phyloP scores from a whole-genome alignment of 805 yeast genomes.

The Yarrowia sp. region DNA sequence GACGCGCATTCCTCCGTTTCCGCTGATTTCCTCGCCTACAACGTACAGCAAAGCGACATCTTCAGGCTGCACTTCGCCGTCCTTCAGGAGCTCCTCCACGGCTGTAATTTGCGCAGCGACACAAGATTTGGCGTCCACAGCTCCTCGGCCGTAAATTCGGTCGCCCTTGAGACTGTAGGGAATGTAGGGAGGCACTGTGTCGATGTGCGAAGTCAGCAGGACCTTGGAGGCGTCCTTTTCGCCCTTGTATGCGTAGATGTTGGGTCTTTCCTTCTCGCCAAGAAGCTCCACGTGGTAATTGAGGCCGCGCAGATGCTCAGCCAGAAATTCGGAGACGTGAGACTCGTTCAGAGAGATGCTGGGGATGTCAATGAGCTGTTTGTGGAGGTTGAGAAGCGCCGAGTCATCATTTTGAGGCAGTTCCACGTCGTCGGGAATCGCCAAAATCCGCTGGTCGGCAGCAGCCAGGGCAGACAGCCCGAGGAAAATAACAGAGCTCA shows the following conservation, averaged over 20 bases:
- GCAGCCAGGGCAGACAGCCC: not conserved
- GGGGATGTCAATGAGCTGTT: slow-evolving; percentile 39
- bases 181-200: slow-evolving; percentile 68
- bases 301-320: slow-evolving; percentile 41
- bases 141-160: slow-evolving; percentile 61
- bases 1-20: slow-evolving; percentile 47
- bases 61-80: slow-evolving; percentile 50
- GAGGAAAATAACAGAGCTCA: not conserved
- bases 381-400: slow-evolving; percentile 36
- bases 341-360: slow-evolving; percentile 39
- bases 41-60: slow-evolving; percentile 61
- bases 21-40: slow-evolving; percentile 70
- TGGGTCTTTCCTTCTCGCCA: slow-evolving; percentile 42
- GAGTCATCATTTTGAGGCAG: not conserved
- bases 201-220: slow-evolving; percentile 62
- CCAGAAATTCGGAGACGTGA: slow-evolving; percentile 44
- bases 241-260: slow-evolving; percentile 59
- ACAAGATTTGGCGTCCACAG: slow-evolving; percentile 70
- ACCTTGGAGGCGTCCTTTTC: slow-evolving; percentile 47
- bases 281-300: slow-evolving; percentile 57
- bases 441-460: not conserved
- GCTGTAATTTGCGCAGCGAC: slow-evolving; percentile 63
- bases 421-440: not conserved
- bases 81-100: slow-evolving; percentile 46
- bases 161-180: slow-evolving; percentile 50